Evolutionary conservation across 306 rosid genomes (phyloP), one percentile per base, ranked within the genome.

Genomic region (Dicorynia guianensis): DNA sequence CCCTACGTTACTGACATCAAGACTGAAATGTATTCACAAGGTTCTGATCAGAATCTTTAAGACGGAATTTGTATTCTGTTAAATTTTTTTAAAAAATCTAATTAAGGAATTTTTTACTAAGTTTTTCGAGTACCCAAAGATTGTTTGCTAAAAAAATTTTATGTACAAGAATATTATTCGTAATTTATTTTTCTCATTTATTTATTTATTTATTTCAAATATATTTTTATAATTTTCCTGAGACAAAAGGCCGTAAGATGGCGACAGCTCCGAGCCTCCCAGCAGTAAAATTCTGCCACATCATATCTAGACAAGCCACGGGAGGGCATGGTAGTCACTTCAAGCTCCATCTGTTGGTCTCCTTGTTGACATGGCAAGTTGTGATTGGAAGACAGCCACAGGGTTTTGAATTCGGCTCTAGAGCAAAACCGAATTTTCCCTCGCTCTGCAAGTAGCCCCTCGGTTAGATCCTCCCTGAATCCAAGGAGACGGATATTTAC

Each of bases 401-500:
- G 14, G 17, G 15, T 19, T 5, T 5, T 56, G 14, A 46, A 71
- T 20, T 71, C 52, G 39, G 8, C 48, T 34, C 55, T 54, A 79
- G 36, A 53, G 71, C 48, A 61, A 59, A 80, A 63, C 54, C 17
- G 39, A 8, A 12, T 19, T 4, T 19, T 17, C 15, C 43, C 69
- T 36, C 72, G 52, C 55, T 39, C 15, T 36, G 63, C 14, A 50
- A 4, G 69, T 74, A 78, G 56, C 65, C 59, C 56, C 67, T 62
- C 19, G 5, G 19, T 79, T 56, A 78, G 73, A 78, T 63, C 78
- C 71, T 15, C 61, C 35, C 60, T 63, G 57, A 66, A 54, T 58
- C 35, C 13, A 18, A 40, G 46, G n/a, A 25, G 30, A 52, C 6
- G 17, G 19, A 49, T 63, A 39, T 61, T 69, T 62, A 62, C 72